phyloP scores from a whole-genome alignment of 257 asterid genomes.

The Knoxia roxburghii region DNA sequence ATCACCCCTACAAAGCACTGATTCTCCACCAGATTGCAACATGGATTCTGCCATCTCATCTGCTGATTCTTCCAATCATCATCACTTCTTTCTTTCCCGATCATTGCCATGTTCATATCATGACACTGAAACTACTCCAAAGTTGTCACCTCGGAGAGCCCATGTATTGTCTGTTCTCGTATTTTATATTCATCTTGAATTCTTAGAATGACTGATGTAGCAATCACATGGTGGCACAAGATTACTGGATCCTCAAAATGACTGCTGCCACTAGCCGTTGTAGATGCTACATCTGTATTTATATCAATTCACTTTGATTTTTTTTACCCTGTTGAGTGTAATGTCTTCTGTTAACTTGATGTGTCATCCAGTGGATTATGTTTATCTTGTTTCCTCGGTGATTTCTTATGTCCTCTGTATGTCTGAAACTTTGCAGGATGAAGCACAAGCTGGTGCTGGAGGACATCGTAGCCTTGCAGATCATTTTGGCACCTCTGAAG shows the following conservation, averaged over 20 bases:
- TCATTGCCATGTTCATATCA: conserved; percentile 37
- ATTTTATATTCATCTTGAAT: neutral
- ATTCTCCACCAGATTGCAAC: conserved; percentile 23
- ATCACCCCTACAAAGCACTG: conserved; percentile 21
- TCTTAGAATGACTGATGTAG: no score
- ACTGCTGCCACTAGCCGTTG: no score
- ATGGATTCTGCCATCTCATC: conserved; percentile 17
- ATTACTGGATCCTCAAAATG: no score
- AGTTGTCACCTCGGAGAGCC: conserved; percentile 50
- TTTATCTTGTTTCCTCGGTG: neutral
- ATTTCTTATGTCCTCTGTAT: conserved; percentile 7
- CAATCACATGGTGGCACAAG: no score
- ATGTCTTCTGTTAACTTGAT: neutral
- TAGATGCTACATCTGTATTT: no score
- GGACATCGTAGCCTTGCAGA: conserved; percentile 61
- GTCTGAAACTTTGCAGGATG: conserved; percentile 44
- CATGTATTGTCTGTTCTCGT: conserved; percentile 5
- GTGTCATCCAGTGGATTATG: no score
- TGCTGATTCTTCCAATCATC: conserved; percentile 19
- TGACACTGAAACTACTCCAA: conserved; percentile 30
- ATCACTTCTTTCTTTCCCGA: conserved; percentile 37
- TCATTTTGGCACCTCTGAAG: conserved; percentile 55
- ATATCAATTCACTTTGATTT: no score
- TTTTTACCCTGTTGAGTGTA: no score
- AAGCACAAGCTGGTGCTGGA: conserved; percentile 31